These are phyloP conservation scores for Hypoxylon sp. DNA, from an alignment of 2,329 filamentous ascomycete genomes.

Conservation along the genomic window DNA sequence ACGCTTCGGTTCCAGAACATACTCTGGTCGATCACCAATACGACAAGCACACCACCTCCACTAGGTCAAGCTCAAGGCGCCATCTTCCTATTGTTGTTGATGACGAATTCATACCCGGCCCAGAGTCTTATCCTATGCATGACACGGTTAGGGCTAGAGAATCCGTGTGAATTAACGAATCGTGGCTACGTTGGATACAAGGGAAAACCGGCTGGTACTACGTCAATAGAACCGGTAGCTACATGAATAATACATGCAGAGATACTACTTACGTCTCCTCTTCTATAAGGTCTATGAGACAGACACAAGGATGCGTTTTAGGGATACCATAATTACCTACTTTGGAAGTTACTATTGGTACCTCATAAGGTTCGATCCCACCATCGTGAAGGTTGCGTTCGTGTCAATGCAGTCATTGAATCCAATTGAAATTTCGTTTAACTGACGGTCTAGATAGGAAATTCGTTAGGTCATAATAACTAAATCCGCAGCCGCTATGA, in stretches of 20 bases:
- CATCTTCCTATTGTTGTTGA: too few species aligned
- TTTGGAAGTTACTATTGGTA: too few species aligned
- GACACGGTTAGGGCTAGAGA: not conserved
- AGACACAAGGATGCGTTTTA: not conserved
- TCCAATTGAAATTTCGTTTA: not conserved
- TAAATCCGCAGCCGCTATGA: not conserved
- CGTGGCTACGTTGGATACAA: too few species aligned
- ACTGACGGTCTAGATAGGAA: not conserved
- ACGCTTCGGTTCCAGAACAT: not conserved
- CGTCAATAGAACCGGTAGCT: too few species aligned
- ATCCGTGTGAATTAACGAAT: not conserved
- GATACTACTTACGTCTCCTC: too few species aligned
- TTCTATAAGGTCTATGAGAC: not conserved
- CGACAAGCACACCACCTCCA: not conserved
- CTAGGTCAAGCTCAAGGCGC: not conserved
- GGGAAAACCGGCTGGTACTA: too few species aligned
- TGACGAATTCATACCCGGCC: too few species aligned
- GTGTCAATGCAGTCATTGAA: not conserved
- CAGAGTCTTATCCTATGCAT: not conserved
- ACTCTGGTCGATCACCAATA: not conserved
- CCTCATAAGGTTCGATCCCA: too few species aligned
- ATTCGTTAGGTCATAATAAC: not conserved
- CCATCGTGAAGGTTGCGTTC: too few species aligned
- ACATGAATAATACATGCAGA: not conserved
- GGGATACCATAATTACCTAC: too few species aligned